phyloP scores from a whole-genome alignment of 352 stramenopile genomes.

The Phytopythium helicoides region DNA sequence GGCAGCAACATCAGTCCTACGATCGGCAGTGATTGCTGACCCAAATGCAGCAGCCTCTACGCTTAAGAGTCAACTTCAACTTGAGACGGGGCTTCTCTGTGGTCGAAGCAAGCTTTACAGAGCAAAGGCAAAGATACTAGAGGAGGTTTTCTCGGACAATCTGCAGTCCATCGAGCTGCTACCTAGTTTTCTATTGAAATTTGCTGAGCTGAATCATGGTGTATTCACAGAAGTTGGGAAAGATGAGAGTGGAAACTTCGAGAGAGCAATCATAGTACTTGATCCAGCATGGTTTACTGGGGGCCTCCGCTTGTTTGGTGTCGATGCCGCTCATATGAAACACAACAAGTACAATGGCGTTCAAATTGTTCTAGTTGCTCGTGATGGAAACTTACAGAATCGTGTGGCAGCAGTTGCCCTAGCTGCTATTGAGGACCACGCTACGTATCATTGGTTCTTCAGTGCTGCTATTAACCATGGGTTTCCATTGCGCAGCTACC shows the following conservation, averaged over 20 bases:
- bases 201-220: not conserved
- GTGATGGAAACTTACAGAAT: constrained; percentile 22
- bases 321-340: constrained; percentile 26
- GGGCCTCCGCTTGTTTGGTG: constrained; percentile 12
- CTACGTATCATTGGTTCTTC: constrained; percentile 24
- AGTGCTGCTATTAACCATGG: constrained; percentile 2
- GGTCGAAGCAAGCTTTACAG: constrained; percentile 5
- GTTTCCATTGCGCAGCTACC: constrained; percentile 7
- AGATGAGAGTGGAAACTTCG: constrained; percentile 3
- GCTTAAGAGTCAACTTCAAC: constrained; percentile 5
- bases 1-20: not conserved
- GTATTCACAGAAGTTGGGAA: not conserved
- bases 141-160: constrained; percentile 5
- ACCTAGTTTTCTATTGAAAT: constrained; percentile 2
- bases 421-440: constrained; percentile 3
- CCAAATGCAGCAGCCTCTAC: constrained; percentile 1
- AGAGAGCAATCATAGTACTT: constrained; percentile 8
- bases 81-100: not conserved
- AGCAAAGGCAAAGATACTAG: constrained; percentile 4
- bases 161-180: not conserved
- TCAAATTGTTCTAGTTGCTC: constrained; percentile 16
- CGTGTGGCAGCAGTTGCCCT: constrained; percentile 14
- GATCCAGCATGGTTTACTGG: constrained; percentile 5
- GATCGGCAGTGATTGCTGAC: constrained; percentile 6
- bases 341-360: constrained; percentile 22